phyloP scores from a whole-genome alignment of 331 rosid genomes.

The Rhamnella rubrinervis region DNA sequence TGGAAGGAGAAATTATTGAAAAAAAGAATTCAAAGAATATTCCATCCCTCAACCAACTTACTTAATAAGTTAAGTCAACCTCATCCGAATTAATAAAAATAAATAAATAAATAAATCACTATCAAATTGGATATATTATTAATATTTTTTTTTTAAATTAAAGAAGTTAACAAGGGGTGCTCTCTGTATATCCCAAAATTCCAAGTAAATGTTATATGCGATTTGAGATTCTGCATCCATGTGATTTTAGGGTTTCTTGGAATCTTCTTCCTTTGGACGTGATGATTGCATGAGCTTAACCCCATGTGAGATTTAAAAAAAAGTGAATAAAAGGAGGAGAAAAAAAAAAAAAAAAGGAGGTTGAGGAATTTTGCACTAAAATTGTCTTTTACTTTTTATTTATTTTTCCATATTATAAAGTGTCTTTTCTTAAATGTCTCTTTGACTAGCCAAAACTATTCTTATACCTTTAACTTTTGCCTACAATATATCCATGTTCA shows the following conservation, averaged over 20 bases:
- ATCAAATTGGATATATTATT: no score
- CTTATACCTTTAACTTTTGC: no score
- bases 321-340: slow-evolving; percentile 20
- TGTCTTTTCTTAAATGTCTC: no score
- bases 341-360: background rate
- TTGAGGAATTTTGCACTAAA: background rate
- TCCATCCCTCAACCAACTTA: background rate
- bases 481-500: no score
- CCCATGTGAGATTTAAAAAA: slow-evolving; percentile 43
- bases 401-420: no score
- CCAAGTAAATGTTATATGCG: background rate
- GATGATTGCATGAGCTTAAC: slow-evolving; percentile 54
- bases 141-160: slow-evolving; percentile 17
- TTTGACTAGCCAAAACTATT: no score
- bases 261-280: slow-evolving; percentile 25
- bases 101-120: no score
- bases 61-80: slow-evolving; percentile 18
- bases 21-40: slow-evolving; percentile 25
- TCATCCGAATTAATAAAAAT: background rate
- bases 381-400: no score
- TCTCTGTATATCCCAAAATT: slow-evolving; percentile 1
- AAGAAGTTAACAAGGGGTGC: background rate
- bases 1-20: background rate
- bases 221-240: slow-evolving; percentile 43
- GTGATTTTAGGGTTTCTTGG: slow-evolving; percentile 33